Evolutionary conservation across 768 basidiomycete genomes (phyloP).

Genomic region (Rhodosporidiobolus odoratus): DNA sequence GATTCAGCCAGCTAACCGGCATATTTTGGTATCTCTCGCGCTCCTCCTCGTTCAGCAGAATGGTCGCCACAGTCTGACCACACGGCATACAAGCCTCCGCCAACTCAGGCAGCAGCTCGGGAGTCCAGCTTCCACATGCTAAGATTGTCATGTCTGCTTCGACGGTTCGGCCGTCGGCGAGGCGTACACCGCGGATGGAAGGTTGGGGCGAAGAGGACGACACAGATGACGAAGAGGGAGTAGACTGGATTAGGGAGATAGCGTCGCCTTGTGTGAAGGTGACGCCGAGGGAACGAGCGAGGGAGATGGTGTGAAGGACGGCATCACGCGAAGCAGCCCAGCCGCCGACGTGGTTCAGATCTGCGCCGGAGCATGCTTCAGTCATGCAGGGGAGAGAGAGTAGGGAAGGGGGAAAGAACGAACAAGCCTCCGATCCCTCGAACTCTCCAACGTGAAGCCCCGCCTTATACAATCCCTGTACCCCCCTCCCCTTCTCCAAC

Average conservation of each 20-base stretch:
- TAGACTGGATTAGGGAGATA: slow-evolving; percentile 48
- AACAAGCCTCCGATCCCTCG: slow-evolving; percentile 7
- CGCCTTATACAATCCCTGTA: slow-evolving; percentile 4
- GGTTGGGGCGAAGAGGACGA: slow-evolving; percentile 22
- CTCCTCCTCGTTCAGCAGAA: slow-evolving; percentile 35
- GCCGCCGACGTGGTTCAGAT: slow-evolving; percentile 32
- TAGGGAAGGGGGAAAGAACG: not conserved
- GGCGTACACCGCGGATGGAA: slow-evolving; percentile 56
- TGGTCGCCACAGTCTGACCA: slow-evolving; percentile 49
- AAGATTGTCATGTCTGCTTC: slow-evolving; percentile 62
- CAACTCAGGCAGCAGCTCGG: slow-evolving; percentile 60
- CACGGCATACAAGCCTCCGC: slow-evolving; percentile 62
- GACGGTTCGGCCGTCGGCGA: slow-evolving; percentile 54
- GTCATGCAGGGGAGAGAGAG: not conserved
- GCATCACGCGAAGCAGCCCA: slow-evolving; percentile 38
- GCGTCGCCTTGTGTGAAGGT: slow-evolving; percentile 58
- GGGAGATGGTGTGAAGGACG: slow-evolving; percentile 17
- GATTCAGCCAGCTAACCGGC: slow-evolving; percentile 3
- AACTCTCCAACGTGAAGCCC: not conserved
- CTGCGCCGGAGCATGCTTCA: too few relatives aligned
- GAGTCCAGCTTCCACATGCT: slow-evolving; percentile 79
- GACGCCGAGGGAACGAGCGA: slow-evolving; percentile 51
- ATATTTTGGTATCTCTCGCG: slow-evolving; percentile 12
- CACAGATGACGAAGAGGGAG: too few relatives aligned
- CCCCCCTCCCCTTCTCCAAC: not conserved